Evolutionary conservation across 1,284 basidiomycete genomes (phyloP).

Genomic region (Rhodotorula sp.): DNA sequence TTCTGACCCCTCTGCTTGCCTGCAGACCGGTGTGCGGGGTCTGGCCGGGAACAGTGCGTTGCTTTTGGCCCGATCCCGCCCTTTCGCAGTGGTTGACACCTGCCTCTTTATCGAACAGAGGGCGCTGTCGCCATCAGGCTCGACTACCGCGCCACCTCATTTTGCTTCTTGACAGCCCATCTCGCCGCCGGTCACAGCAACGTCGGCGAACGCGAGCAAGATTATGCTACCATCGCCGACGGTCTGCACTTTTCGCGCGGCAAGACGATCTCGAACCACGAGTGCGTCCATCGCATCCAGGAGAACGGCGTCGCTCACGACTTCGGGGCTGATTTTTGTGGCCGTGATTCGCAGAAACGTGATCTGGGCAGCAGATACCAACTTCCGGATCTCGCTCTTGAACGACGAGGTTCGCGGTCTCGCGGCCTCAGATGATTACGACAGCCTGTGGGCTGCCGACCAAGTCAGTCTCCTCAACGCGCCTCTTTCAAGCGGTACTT

Average conservation of each 20-base stretch:
- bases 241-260: constrained; percentile 85
- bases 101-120: constrained; percentile 27
- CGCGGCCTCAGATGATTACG: constrained; percentile 65
- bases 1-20: not conserved
- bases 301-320: too few relatives aligned
- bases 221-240: constrained; percentile 81
- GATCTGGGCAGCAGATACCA: constrained; percentile 89
- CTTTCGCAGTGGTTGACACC: not conserved
- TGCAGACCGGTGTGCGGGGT: constrained; percentile 86
- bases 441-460: constrained; percentile 73
- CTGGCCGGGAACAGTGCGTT: constrained; percentile 83
- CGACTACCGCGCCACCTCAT: constrained; percentile 81
- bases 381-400: constrained; percentile 86
- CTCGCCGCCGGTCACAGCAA: constrained; percentile 90
- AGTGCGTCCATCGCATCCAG: constrained; percentile 58
- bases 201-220: constrained; percentile 82
- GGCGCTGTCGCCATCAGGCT: constrained; percentile 85
- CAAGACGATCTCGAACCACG: constrained; percentile 81
- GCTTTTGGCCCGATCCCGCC: not conserved
- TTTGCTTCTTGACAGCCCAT: constrained; percentile 95
- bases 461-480: constrained; percentile 58
- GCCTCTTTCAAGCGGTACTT: not conserved
- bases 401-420: constrained; percentile 73
- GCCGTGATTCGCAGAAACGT: constrained; percentile 63
- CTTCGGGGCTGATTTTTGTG: not conserved